These are phyloP conservation scores for Chytridium lagenaria DNA, from an alignment of 371 early-diverging fungal genomes.

Conservation along the genomic window DNA sequence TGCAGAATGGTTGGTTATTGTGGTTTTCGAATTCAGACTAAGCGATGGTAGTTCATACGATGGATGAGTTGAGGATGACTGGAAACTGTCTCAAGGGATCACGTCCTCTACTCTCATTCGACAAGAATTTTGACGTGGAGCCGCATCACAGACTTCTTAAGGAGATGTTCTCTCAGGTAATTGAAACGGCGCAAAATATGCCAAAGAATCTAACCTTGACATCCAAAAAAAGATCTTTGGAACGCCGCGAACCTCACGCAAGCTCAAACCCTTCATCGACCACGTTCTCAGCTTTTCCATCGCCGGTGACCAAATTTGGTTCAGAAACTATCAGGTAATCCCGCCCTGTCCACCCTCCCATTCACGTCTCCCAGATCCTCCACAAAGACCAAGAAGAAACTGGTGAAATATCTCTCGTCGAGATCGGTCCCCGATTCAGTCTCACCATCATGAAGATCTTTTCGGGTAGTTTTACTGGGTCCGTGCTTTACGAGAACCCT, in stretches of 20 bases:
- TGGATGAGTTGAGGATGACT: constrained; percentile 97
- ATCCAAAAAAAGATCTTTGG: too few species aligned
- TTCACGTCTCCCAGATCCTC: constrained; percentile 45
- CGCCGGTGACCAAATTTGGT: constrained; percentile 91
- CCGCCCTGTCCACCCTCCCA: too few species aligned
- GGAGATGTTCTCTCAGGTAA: constrained; percentile 86
- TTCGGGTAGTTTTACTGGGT: constrained; percentile 93
- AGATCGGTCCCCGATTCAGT: constrained; percentile 98
- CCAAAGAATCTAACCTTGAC: too few species aligned
- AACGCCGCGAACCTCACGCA: constrained; percentile 85
- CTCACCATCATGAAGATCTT: constrained; percentile 91
- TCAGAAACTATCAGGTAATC: constrained; percentile 93
- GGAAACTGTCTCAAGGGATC: constrained; percentile 98
- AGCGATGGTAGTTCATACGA: constrained; percentile 83
- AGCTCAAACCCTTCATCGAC: constrained; percentile 95
- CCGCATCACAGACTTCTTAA: constrained; percentile 87
- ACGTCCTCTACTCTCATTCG: constrained; percentile 91
- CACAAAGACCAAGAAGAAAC: constrained; percentile 65
- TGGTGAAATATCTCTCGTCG: constrained; percentile 84
- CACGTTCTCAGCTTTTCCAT: constrained; percentile 91
- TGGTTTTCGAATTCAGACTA: neutral
- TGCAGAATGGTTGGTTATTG: constrained; percentile 78
- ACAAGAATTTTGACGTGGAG: constrained; percentile 81
- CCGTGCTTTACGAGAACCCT: constrained; percentile 87
- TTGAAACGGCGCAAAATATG: too few species aligned